phyloP scores from a whole-genome alignment of 495 filamentous ascomycete species.

The Platismatia glauca region DNA sequence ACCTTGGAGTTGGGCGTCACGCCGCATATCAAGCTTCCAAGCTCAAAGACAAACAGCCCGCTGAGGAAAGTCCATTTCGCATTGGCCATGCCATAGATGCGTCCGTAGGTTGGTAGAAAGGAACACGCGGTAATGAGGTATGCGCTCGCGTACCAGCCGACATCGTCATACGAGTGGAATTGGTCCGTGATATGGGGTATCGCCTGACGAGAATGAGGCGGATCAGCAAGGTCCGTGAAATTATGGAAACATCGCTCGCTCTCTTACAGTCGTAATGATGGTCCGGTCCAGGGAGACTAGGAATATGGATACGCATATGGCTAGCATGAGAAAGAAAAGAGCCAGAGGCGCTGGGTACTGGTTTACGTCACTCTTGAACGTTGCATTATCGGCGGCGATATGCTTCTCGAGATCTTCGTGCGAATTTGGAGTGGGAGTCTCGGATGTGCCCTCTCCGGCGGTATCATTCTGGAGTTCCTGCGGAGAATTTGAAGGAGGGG shows the following conservation, averaged over 20 bases:
- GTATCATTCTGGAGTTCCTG: background rate
- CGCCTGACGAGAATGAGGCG: constrained; percentile 20
- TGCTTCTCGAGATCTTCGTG: constrained; percentile 32
- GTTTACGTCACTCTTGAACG: background rate
- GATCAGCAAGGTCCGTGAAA: background rate
- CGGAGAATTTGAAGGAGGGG: background rate
- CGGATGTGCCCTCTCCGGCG: background rate
- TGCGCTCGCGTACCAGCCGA: constrained; percentile 41
- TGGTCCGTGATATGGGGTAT: constrained; percentile 34
- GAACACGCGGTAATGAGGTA: constrained; percentile 37
- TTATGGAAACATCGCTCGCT: background rate
- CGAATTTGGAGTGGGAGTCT: background rate
- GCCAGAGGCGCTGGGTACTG: background rate
- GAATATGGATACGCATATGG: background rate
- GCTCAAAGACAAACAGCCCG: constrained; percentile 35
- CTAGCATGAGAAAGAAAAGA: background rate
- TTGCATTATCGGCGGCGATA: background rate
- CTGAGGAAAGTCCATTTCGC: constrained; percentile 33
- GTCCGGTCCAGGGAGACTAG: background rate
- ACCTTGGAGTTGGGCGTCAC: constrained; percentile 33
- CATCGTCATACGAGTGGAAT: constrained; percentile 34
- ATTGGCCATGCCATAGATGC: constrained; percentile 36
- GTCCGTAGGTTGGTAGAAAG: constrained; percentile 40
- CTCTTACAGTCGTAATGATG: background rate
- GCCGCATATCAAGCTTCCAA: constrained; percentile 39